Percentiles rank a stretch among this genome's conserved stretches.
Evolutionary conservation across 148 eudicot genomes (phyloP).

Genomic region (Mesembryanthemum crystallinum): DNA sequence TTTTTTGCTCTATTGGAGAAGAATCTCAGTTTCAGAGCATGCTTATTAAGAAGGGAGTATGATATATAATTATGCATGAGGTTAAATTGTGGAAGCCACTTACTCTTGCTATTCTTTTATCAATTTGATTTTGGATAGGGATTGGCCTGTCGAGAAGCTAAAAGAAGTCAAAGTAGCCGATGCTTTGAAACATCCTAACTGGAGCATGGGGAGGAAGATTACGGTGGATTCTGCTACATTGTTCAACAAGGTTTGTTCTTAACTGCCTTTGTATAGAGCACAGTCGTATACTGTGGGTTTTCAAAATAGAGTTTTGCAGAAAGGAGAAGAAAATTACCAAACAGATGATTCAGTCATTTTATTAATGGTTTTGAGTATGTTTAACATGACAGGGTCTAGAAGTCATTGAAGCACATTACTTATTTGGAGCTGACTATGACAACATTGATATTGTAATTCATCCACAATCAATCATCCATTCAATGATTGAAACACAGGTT

Average conservation of each 20-base stretch:
- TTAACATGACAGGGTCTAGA: conserved; percentile 71
- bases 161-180: conserved; percentile 93
- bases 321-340: not conserved
- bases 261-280: not conserved
- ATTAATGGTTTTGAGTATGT: conserved; percentile 8
- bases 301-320: not conserved
- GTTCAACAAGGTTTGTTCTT: conserved; percentile 74
- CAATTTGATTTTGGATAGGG: conserved; percentile 44
- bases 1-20: not conserved
- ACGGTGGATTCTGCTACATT: conserved; percentile 98
- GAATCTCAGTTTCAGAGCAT: not conserved
- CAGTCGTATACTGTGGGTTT: not conserved
- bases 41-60: not conserved
- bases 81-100: conserved; percentile 4
- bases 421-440: conserved; percentile 88
- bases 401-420: conserved; percentile 99
- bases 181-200: conserved; percentile 98
- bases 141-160: conserved; percentile 92
- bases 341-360: not conserved
- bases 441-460: conserved; percentile 93
- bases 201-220: conserved; percentile 98
- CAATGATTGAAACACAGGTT: conserved; percentile 99
- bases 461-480: conserved; percentile 94
- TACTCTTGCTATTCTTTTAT: not conserved
- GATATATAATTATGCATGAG: not conserved